Conservation (phyloP, 2,329 filamentous ascomycete species). For the Proliferodiscus dingleyae region DNA sequence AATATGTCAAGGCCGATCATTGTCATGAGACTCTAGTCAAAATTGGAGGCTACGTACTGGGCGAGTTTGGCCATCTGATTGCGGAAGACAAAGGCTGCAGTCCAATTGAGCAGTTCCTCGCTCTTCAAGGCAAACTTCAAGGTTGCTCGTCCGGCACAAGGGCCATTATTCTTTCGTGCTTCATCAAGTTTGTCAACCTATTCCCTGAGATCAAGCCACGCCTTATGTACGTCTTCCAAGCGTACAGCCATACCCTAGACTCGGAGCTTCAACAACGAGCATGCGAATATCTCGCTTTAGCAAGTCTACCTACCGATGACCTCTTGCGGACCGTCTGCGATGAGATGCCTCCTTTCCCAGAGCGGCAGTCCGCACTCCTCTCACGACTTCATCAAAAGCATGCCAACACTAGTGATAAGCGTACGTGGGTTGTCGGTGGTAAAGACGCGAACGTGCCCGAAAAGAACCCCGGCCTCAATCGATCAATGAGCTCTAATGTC, state of each 20-base stretch:
- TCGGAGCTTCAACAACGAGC: conserved; percentile 94
- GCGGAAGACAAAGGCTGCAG: conserved; percentile 89
- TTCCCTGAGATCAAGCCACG: conserved; percentile 99
- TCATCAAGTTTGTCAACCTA: conserved; percentile 95
- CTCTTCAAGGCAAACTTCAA: conserved; percentile 83
- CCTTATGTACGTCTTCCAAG: conserved; percentile 80
- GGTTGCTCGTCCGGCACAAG: conserved; percentile 84
- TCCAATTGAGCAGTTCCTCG: conserved; percentile 95
- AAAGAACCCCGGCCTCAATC: conserved; percentile 75
- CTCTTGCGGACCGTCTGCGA: conserved; percentile 90
- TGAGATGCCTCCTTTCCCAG: conserved; percentile 98
- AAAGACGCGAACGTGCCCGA: conserved; percentile 87
- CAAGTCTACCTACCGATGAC: conserved; percentile 82
- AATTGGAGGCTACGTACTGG: conserved; percentile 92
- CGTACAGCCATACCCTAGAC: conserved; percentile 92
- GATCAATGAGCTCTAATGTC: conserved; percentile 67
- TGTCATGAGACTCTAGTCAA: conserved; percentile 97
- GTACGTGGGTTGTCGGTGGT: conserved; percentile 96
- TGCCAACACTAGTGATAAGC: conserved; percentile 85
- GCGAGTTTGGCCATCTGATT: conserved; percentile 94
- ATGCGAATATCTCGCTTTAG: conserved; percentile 87
- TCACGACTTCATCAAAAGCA: conserved; percentile 94
- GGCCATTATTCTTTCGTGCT: conserved; percentile 91
- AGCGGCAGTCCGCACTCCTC: conserved; percentile 84
- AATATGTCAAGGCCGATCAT: conserved; percentile 87